phyloP scores from a whole-genome alignment of 176 grass and related monocot species.

The Dendrocalamus sinicus region DNA sequence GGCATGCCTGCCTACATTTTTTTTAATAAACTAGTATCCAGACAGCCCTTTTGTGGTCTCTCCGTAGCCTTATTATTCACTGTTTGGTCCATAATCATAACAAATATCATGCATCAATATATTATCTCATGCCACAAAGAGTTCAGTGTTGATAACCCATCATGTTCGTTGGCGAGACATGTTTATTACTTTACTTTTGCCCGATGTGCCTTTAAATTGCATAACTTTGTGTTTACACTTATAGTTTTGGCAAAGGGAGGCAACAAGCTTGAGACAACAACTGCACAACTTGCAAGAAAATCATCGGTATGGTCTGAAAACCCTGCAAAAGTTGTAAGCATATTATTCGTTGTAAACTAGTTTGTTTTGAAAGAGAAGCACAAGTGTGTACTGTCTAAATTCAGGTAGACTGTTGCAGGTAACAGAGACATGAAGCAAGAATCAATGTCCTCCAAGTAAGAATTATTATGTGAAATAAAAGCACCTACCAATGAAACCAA shows the following conservation, averaged over 20 bases:
- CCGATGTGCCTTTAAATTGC: not conserved
- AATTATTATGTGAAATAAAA: not conserved
- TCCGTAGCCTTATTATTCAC: too few species aligned
- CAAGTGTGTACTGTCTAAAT: not conserved
- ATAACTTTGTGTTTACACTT: constrained; percentile 44
- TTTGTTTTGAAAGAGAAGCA: constrained; percentile 3
- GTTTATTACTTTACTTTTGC: not conserved
- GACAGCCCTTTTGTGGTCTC: too few species aligned
- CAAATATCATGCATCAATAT: constrained; percentile 1
- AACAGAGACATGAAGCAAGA: not conserved
- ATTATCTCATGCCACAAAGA: not conserved
- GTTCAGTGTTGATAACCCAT: not conserved
- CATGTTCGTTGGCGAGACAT: not conserved
- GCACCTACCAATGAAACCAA: not conserved
- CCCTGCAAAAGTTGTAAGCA: constrained; percentile 39
- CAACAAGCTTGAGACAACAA: constrained; percentile 99
- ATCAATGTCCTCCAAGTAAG: not conserved
- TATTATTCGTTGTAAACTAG: constrained; percentile 16
- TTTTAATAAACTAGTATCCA: not conserved
- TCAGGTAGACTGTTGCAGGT: not conserved
- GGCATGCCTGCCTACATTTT: not conserved
- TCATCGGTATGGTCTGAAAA: constrained; percentile 62
- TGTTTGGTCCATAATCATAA: too few species aligned
- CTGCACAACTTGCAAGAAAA: constrained; percentile 95
- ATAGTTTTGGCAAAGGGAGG: constrained; percentile 92